Percentiles rank a stretch among this genome's conserved stretches.
Conservation (phyloP, 305 asterid species). For the Withania somnifera region DNA sequence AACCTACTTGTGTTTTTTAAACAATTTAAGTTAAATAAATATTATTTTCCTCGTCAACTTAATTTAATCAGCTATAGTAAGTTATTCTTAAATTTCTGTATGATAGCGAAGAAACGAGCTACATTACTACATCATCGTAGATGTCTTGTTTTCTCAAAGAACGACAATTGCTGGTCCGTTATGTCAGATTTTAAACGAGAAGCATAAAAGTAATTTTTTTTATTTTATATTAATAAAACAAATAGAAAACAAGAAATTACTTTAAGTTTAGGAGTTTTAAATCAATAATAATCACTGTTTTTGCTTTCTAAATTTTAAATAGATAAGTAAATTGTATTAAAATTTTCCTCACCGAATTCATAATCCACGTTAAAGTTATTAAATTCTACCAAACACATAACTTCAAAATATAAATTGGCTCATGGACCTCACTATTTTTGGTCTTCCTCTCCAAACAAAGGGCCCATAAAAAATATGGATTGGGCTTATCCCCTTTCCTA, state of each 20-base stretch:
- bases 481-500: background rate
- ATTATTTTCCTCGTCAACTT: background rate
- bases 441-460: background rate
- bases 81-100: background rate
- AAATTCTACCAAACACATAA: background rate
- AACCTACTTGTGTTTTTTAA: background rate
- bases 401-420: background rate
- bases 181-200: background rate
- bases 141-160: background rate
- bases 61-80: background rate
- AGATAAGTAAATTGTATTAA: background rate
- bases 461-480: background rate
- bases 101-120: background rate
- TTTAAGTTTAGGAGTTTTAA: background rate
- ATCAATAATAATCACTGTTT: background rate
- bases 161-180: background rate
- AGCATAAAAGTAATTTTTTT: no score
- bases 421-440: background rate
- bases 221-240: background rate
- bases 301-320: background rate
- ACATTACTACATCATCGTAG: no score
- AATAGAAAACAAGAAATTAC: background rate
- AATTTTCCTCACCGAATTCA: background rate
- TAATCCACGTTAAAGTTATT: background rate
- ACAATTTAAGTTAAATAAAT: background rate